Evolutionary conservation across 768 basidiomycete species (phyloP).

Genomic region (Polyporus arcularius): DNA sequence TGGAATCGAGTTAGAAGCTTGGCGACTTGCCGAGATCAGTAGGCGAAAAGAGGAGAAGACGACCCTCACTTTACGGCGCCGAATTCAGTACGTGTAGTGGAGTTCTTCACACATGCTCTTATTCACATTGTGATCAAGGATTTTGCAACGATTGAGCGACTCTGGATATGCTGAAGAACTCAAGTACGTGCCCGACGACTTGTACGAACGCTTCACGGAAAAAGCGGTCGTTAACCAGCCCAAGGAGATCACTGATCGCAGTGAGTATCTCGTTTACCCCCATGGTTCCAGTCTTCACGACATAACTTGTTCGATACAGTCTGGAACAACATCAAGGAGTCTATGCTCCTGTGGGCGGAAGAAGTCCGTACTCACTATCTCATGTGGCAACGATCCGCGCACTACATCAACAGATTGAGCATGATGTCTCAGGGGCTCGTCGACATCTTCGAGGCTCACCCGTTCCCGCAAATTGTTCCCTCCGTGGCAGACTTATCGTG

Average conservation of each 20-base stretch:
- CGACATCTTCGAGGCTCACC: slow-evolving; percentile 2
- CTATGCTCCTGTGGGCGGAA: slow-evolving; percentile 8
- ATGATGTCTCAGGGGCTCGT: slow-evolving; percentile 4
- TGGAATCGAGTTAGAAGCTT: neutral
- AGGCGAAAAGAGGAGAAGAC: neutral
- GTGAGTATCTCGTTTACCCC: neutral
- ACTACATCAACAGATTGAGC: slow-evolving; percentile 5
- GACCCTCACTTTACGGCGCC: neutral
- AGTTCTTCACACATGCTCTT: neutral
- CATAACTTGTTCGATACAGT: neutral
- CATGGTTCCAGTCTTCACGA: neutral
- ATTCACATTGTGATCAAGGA: neutral
- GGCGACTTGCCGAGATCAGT: too few relatives aligned
- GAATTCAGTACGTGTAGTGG: too few relatives aligned
- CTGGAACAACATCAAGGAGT: slow-evolving; percentile 16
- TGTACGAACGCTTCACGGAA: slow-evolving; percentile 6
- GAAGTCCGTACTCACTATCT: slow-evolving; percentile 9
- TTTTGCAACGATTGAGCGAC: slow-evolving; percentile 4
- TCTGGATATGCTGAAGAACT: slow-evolving; percentile 11
- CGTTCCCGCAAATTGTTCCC: slow-evolving; percentile 3
- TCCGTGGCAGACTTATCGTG: slow-evolving; percentile 10
- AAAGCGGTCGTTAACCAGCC: slow-evolving; percentile 12
- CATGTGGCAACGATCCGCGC: slow-evolving; percentile 9
- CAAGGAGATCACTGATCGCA: slow-evolving; percentile 17
- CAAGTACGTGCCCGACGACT: slow-evolving; percentile 3